These are phyloP conservation scores for Neurospora africana DNA, from an alignment of 495 filamentous ascomycete genomes.

Conservation along the genomic window DNA sequence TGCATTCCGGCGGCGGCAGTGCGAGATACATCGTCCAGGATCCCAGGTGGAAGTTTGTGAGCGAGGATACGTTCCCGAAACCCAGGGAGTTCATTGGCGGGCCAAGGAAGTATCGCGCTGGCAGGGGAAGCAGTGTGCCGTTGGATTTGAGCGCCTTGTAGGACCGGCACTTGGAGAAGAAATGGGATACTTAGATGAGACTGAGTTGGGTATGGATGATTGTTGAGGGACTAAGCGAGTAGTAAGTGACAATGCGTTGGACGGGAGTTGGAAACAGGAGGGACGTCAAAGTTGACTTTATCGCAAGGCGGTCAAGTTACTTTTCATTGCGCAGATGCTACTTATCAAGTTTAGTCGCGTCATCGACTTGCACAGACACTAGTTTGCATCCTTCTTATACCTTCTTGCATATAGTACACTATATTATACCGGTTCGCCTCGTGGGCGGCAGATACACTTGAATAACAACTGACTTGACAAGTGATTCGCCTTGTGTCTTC, in stretches of 20 bases:
- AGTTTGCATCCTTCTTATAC: neutral
- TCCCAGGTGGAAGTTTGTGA: constrained; percentile 73
- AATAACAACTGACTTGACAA: neutral
- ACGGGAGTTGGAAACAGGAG: neutral
- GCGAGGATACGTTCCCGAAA: constrained; percentile 71
- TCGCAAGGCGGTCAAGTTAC: neutral
- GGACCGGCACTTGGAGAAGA: neutral
- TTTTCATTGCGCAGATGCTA: neutral
- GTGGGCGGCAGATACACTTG: neutral
- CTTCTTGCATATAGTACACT: neutral
- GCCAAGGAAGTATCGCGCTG: constrained; percentile 72
- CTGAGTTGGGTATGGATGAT: neutral
- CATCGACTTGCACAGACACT: neutral
- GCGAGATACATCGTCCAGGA: constrained; percentile 60
- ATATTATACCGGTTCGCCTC: neutral
- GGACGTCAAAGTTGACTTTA: neutral
- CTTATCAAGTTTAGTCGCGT: neutral
- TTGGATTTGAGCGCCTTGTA: constrained; percentile 58
- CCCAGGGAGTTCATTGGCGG: constrained; percentile 68
- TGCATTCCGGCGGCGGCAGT: constrained; percentile 28
- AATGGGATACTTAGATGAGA: neutral
- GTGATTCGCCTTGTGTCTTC: neutral
- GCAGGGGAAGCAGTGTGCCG: constrained; percentile 86
- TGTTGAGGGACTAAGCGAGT: neutral
- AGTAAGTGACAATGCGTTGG: neutral